phyloP scores from a whole-genome alignment of 768 basidiomycete species.

The Filobasidium floriforme region DNA sequence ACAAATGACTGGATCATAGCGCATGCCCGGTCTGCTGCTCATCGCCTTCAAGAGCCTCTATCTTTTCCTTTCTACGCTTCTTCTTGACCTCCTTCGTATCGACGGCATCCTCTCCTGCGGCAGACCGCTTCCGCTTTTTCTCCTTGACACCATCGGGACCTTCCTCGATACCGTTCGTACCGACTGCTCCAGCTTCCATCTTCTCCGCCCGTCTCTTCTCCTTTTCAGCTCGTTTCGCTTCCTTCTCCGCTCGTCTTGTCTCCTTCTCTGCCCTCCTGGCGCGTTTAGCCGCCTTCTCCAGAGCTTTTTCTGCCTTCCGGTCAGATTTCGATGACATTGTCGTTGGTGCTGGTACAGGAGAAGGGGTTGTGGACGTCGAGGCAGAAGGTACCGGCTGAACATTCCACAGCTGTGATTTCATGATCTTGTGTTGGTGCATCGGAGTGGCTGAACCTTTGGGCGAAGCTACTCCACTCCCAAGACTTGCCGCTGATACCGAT shows the following conservation, averaged over 20 bases:
- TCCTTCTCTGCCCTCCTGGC: conserved; percentile 16
- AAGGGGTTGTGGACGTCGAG: neutral
- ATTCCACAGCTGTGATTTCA: conserved; percentile 7
- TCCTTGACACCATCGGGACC: too few relatives aligned
- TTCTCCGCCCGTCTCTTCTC: conserved; percentile 42
- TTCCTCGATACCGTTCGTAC: neutral
- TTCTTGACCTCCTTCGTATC: too few relatives aligned
- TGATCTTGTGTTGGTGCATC: conserved; percentile 2
- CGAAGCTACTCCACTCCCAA: conserved; percentile 1
- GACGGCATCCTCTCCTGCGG: too few relatives aligned
- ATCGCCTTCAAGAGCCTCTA: too few relatives aligned
- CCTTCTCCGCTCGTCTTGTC: conserved; percentile 51
- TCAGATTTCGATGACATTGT: neutral
- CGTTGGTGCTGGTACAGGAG: neutral
- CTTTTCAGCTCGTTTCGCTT: conserved; percentile 51
- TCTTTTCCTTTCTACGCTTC: too few relatives aligned
- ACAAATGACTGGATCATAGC: too few relatives aligned
- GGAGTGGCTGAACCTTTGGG: neutral
- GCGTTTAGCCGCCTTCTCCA: conserved; percentile 23
- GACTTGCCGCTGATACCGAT: neutral
- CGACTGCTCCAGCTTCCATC: conserved; percentile 17
- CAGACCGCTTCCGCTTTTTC: too few relatives aligned
- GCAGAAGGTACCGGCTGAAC: neutral
- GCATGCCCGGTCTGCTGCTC: too few relatives aligned
- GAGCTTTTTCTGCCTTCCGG: conserved; percentile 25